Base-by-base conservation (phyloP, 2,329 filamentous ascomycete species). In the Fusarium lyarnte region DNA sequence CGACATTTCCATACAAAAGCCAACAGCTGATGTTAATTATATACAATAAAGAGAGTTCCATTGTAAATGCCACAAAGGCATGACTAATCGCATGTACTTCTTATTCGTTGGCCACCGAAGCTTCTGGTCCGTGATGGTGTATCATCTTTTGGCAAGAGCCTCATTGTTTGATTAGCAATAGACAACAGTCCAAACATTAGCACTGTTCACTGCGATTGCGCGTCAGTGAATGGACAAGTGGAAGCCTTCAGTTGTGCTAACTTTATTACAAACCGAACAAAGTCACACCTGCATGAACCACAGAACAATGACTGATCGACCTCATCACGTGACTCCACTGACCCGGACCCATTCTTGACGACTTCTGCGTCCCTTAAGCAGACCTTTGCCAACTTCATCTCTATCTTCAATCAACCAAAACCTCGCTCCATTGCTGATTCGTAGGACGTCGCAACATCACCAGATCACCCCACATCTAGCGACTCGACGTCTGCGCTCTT, bases 261-360 rank as follows among this genome's bases (percentile, higher is more conserved):
- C 43, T 45, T 46, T 66, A 58, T 63, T 66, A 66, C 57, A 60
- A 73, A 73, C 52, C 41, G 62, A 58, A 54, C 45, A 49, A 25
- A 62, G 39, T 33, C 33, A 23, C 55, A 31, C 25, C 27, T 63
- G 35, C 45, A 51, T 27, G 33, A 54, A 59, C 61, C 21, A 27
- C 39, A 25, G 43, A 58, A 70, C 71, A 69, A 75, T 63, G 64
- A 51, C 57, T 29, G 43, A 45, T 41, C n/a, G 29, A 2, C 36
- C 3, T 8, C 6, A 23, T 79, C 78, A 80, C 78, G 78, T 80
- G 78, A 80, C 46, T 8, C 1, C 16, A 5, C 12, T 29, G 46
- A 73, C 4, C 17, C 33, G 29, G 76, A 77, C 76, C 78, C 76
- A 79, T 77, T 76, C 76, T 77, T 76, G 71, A 70, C 63, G 61